phyloP scores from a whole-genome alignment of 2,329 filamentous ascomycete species.

The Pleochaeta shiraiana region DNA sequence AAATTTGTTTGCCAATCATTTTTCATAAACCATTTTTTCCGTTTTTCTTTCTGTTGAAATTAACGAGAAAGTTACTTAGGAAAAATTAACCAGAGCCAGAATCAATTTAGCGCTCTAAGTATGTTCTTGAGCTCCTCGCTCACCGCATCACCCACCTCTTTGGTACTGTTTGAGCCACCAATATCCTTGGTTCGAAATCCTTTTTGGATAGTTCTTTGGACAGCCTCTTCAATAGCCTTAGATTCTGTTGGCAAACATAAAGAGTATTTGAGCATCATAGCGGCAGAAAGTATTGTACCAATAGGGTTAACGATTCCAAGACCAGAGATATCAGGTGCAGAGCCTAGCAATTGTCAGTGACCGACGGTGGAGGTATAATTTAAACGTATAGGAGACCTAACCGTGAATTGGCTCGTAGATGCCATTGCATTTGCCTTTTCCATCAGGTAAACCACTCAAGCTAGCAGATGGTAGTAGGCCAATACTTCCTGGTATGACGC shows the following conservation, averaged over 20 bases:
- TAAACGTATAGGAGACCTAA: constrained; percentile 21
- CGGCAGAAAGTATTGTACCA: constrained; percentile 74
- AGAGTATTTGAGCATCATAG: constrained; percentile 94
- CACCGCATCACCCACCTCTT: constrained; percentile 65
- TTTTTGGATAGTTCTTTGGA: constrained; percentile 56
- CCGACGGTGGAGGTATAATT: background rate
- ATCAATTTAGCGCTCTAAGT: constrained; percentile 22
- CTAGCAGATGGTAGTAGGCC: constrained; percentile 77
- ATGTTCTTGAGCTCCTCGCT: constrained; percentile 50
- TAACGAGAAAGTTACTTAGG: constrained; percentile 10
- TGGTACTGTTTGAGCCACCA: constrained; percentile 51
- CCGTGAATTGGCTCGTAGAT: constrained; percentile 98
- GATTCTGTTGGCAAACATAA: constrained; percentile 60
- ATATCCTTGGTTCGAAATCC: constrained; percentile 69
- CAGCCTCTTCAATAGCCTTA: constrained; percentile 58
- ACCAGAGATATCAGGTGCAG: constrained; percentile 82
- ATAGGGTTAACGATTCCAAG: constrained; percentile 84
- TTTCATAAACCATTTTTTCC: no score
- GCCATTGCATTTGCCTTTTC: constrained; percentile 66
- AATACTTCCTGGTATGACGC: constrained; percentile 78
- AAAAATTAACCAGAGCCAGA: background rate
- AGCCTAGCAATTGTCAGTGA: constrained; percentile 29
- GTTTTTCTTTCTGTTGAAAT: no score
- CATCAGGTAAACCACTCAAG: constrained; percentile 68
- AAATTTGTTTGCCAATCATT: no score